Conservation (phyloP, 2,329 filamentous ascomycete species). For the Neonectria magnoliae region DNA sequence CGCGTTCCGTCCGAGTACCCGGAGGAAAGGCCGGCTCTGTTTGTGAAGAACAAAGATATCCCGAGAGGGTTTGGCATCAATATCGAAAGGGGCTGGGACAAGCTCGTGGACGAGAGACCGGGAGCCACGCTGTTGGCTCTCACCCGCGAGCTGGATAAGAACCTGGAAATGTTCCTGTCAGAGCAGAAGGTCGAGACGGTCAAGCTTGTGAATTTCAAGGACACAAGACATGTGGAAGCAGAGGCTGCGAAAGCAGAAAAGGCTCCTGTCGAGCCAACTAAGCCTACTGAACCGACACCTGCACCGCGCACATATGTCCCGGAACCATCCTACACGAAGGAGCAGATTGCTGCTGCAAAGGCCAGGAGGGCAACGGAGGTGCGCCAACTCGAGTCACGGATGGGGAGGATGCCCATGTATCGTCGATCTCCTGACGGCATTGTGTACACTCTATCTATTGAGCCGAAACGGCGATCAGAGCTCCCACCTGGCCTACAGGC, state of each 20-base stretch:
- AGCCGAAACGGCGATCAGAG: slow-evolving; percentile 68
- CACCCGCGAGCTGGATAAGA: slow-evolving; percentile 76
- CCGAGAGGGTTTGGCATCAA: slow-evolving; percentile 79
- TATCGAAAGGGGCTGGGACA: slow-evolving; percentile 78
- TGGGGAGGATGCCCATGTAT: slow-evolving; percentile 74
- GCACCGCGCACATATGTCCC: slow-evolving; percentile 49
- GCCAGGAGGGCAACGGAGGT: slow-evolving; percentile 72
- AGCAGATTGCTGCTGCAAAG: slow-evolving; percentile 71
- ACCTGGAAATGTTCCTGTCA: slow-evolving; percentile 75
- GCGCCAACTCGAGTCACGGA: slow-evolving; percentile 78
- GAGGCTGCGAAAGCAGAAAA: slow-evolving; percentile 21
- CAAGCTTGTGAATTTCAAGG: slow-evolving; percentile 71
- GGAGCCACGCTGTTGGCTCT: slow-evolving; percentile 70
- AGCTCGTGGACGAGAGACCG: slow-evolving; percentile 65
- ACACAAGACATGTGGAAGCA: slow-evolving; percentile 59
- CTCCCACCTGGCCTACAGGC: slow-evolving; percentile 70
- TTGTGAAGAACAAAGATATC: slow-evolving; percentile 74
- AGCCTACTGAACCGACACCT: slow-evolving; percentile 26
- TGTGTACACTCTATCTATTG: slow-evolving; percentile 75
- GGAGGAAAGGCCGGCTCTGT: slow-evolving; percentile 64
- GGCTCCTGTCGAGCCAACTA: slow-evolving; percentile 1
- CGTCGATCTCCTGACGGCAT: slow-evolving; percentile 75
- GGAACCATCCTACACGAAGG: slow-evolving; percentile 62
- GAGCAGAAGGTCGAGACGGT: slow-evolving; percentile 77
- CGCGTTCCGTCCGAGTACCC: slow-evolving; percentile 74